Base-by-base conservation (phyloP, 345 rosid species). In the Kernera saxatilis region DNA sequence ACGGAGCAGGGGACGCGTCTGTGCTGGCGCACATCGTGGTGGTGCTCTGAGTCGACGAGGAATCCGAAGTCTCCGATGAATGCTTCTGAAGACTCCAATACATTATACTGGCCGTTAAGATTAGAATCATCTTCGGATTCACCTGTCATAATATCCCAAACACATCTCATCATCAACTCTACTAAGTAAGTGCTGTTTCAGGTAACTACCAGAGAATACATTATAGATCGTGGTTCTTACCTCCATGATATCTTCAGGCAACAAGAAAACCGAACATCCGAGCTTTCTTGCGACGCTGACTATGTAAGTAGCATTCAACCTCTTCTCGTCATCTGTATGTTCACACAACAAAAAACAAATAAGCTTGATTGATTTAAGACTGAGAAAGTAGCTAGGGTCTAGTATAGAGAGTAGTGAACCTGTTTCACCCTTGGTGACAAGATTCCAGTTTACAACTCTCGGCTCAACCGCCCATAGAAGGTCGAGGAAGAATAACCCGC, bases 181-280 rank as follows among this genome's bases (percentile, higher is more conserved):
- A 4, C 44, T 25, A 15, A 64, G 51, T 21, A 51, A 40, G 30
- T 43, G 35, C 44, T 21, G 5, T 40, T 29, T 30, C 8, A 6
- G 12, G 33, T 68, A 2, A 14, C 7, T 17, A 49, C 15, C 6
- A 36, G 40, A 45, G 5, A 14, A 5, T 23, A 19, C 5, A 29
- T 5, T 69, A 30, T 35, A 65, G 44, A 40, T 41, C 22, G 4
- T 4, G 36, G 67, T 41, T 48, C 52, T 59, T 77, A 91, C 98
- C 99, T 91, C 99, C 79, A 91, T 77, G 79, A 94, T 91, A 73
- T 94, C 99, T 66, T 94, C 99, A 3, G 99, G 99, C 75, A 94
- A 72, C 84, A 91, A 82, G 90, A 94, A 94, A 76, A 94, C 85
- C 32, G 99, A 91, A 80, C 99, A 94, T 1, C 99, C 99, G 1